Conservation (phyloP, 1,284 basidiomycete species). For the Cryptococcus sp. region DNA sequence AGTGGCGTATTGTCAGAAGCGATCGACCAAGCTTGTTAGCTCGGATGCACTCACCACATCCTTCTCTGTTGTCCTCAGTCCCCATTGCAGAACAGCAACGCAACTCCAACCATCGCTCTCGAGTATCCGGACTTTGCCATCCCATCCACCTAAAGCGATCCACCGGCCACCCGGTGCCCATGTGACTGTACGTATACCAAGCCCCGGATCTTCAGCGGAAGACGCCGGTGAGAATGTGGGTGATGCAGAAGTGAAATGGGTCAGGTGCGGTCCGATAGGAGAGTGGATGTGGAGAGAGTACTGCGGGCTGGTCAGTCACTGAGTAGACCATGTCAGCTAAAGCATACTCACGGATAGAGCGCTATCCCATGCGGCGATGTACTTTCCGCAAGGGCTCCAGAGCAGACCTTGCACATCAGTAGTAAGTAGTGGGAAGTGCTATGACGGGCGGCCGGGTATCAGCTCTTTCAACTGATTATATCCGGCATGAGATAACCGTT, state of each 20-base stretch:
- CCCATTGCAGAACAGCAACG: constrained; percentile 65
- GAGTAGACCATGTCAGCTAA: neutral
- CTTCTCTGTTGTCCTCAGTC: constrained; percentile 58
- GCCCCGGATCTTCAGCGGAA: constrained; percentile 64
- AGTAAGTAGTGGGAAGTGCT: constrained; percentile 83
- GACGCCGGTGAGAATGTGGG: constrained; percentile 12
- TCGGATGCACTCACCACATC: constrained; percentile 59
- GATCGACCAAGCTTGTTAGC: neutral
- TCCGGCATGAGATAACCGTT: neutral
- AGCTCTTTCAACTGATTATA: neutral
- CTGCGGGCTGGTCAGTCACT: constrained; percentile 53
- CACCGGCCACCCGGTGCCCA: constrained; percentile 84
- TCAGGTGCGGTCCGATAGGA: constrained; percentile 68
- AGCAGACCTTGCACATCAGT: constrained; percentile 70
- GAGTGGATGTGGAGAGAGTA: constrained; percentile 77
- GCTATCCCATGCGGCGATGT: constrained; percentile 80
- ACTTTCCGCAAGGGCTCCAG: constrained; percentile 76
- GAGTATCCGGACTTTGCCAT: constrained; percentile 79
- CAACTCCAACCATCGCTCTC: constrained; percentile 76
- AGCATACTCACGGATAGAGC: constrained; percentile 66
- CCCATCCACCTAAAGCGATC: constrained; percentile 76
- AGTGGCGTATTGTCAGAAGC: neutral
- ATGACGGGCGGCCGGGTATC: constrained; percentile 4
- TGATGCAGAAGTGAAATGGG: constrained; percentile 55
- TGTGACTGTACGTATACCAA: constrained; percentile 69